These are phyloP conservation scores for Aristolochia californica DNA, from an alignment of 164 flowering plant genomes.

Conservation along the genomic window DNA sequence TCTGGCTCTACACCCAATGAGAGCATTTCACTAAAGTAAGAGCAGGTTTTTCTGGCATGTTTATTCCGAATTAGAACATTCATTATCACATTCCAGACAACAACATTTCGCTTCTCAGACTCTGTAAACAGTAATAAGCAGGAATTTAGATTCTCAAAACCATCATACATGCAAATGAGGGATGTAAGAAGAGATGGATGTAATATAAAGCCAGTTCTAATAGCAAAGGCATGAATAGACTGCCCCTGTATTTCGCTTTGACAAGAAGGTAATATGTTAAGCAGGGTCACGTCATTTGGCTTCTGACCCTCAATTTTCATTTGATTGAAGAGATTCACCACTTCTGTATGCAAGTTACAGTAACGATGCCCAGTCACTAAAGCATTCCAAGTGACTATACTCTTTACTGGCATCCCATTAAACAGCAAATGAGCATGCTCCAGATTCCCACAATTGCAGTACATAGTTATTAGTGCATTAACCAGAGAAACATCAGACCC, in stretches of 20 bases:
- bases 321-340: conserved; percentile 19
- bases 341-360: conserved; percentile 21
- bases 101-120: conserved; percentile 28
- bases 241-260: conserved; percentile 28
- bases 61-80: conserved; percentile 23
- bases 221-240: conserved; percentile 40
- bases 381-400: conserved; percentile 56
- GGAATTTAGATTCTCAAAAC: conserved; percentile 19
- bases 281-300: conserved; percentile 44
- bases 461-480: conserved; percentile 57
- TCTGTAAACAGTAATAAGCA: conserved; percentile 30
- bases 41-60: conserved; percentile 20
- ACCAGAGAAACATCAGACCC: conserved; percentile 23
- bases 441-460: conserved; percentile 34
- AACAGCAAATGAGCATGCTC: conserved; percentile 31
- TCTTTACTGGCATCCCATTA: conserved; percentile 27
- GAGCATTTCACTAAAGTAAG: conserved; percentile 29
- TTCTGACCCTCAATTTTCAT: conserved; percentile 32
- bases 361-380: conserved; percentile 37
- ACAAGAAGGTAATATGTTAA: conserved; percentile 38
- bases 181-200: conserved; percentile 41
- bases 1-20: conserved; percentile 25
- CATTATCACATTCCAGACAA: conserved; percentile 50
- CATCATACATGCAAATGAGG: conserved; percentile 44
- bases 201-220: conserved; percentile 17